Percentiles rank a stretch among this genome's conserved stretches.
These are phyloP conservation scores for Claviceps citrina DNA, from an alignment of 2,329 filamentous ascomycete species.

Conservation along the genomic window DNA sequence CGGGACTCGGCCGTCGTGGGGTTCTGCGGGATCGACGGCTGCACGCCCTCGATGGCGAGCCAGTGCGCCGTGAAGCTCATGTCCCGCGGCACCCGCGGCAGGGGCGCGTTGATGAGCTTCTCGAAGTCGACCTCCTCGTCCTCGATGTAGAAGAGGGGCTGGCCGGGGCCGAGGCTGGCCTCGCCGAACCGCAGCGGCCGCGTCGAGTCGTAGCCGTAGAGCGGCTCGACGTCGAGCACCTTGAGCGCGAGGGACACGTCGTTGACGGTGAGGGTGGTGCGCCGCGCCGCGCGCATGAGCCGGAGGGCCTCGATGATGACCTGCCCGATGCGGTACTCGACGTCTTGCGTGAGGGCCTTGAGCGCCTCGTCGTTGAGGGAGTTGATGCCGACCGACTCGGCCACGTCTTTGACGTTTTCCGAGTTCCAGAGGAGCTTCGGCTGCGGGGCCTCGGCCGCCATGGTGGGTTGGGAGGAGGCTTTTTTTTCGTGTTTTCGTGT, in stretches of 20 bases:
- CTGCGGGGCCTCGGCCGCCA: constrained; percentile 28
- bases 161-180: constrained; percentile 80
- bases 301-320: constrained; percentile 88
- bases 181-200: constrained; percentile 82
- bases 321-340: constrained; percentile 87
- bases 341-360: constrained; percentile 77
- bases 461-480: constrained; percentile 10
- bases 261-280: constrained; percentile 75
- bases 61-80: constrained; percentile 84
- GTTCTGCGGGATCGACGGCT: constrained; percentile 92
- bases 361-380: constrained; percentile 72
- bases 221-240: constrained; percentile 79
- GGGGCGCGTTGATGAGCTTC: constrained; percentile 89
- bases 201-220: constrained; percentile 92
- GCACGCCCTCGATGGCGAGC: constrained; percentile 93
- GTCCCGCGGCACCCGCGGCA: constrained; percentile 89
- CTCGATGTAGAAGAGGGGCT: constrained; percentile 92
- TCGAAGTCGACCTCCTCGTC: constrained; percentile 98
- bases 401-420: constrained; percentile 89
- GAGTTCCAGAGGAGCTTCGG: constrained; percentile 72
- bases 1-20: constrained; percentile 73
- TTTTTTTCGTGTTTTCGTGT: too few species aligned
- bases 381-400: constrained; percentile 83
- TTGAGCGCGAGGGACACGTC: constrained; percentile 77
- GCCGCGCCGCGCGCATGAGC: constrained; percentile 83